phyloP scores from a whole-genome alignment of 225 moss, liverwort and hornwort species.

The Neckera pumila region DNA sequence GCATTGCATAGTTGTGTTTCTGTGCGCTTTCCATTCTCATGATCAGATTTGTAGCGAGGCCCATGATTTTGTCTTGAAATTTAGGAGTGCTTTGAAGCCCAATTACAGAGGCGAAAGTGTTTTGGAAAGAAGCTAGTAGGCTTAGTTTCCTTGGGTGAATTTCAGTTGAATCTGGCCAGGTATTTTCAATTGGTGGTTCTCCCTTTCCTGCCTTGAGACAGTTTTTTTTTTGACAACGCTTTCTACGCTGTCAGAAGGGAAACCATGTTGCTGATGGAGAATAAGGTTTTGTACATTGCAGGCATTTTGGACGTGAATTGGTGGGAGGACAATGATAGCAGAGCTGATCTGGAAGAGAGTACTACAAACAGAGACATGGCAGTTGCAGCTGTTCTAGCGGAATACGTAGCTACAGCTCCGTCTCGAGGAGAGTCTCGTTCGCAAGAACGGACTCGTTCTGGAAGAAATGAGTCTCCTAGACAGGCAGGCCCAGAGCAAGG shows the following conservation, averaged over 20 bases:
- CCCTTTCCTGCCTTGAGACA: not conserved
- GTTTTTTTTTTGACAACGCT: not conserved
- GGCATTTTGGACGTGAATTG: slow-evolving; percentile 37
- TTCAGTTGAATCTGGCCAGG: not conserved
- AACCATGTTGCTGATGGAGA: not conserved
- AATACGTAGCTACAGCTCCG: slow-evolving; percentile 62
- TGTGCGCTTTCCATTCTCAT: not conserved
- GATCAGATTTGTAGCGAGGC: not conserved
- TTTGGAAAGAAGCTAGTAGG: not conserved
- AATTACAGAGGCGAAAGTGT: not conserved
- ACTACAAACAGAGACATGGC: slow-evolving; percentile 47
- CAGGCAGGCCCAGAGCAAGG: slow-evolving; percentile 45
- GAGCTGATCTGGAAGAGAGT: slow-evolving; percentile 32
- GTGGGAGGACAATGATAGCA: slow-evolving; percentile 66
- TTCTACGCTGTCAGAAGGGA: not conserved
- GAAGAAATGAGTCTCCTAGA: slow-evolving; percentile 52
- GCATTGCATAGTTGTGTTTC: not conserved
- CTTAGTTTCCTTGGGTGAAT: not conserved
- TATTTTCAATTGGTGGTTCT: not conserved
- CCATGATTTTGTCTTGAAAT: not conserved
- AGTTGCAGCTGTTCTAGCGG: slow-evolving; percentile 68
- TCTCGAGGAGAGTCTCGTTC: slow-evolving; percentile 27
- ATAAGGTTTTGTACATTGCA: not conserved
- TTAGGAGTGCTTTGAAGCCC: not conserved
- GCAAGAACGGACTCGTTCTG: slow-evolving; percentile 38